Base-by-base conservation (phyloP, 306 rosid genomes). In the Trifolium fragiferum region DNA sequence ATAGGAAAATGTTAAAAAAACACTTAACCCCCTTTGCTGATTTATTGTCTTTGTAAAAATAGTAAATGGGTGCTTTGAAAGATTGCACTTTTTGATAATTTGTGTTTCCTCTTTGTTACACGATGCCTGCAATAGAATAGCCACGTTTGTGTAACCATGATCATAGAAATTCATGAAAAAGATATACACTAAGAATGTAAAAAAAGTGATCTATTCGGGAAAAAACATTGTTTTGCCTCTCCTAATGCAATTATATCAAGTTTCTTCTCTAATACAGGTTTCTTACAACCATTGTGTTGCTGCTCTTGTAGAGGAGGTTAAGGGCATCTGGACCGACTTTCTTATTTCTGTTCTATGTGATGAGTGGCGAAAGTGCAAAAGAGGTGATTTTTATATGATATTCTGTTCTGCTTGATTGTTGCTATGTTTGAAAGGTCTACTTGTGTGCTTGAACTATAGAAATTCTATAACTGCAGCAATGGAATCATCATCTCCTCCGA, bases 341-440 rank as follows among this genome's bases (percentile, higher is more conserved):
- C 89, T 94, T 71, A 68, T 88, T 68, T 73, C 89, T 32, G 66
- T 89, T 77, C 90, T 94, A 41, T 79, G 63, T 73, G 91, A 91
- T 51, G 96, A 94, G 81, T 94, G 98, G 97, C 86, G 82, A 78
- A 85, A 70, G 81, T 94, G 98, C 87, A 94, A 94, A 86, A 82
- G 89, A 88, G 97, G 98, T 94, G 86, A 66, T 51, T 73, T 58
- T 63, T 71, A 57, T 75, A 25, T 80, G 11, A 11, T 82, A 25
- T 54, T 23, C 21, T 68, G 66, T 63, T 63, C 43, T 62, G 16
- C 19, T 59, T 76, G 49, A 23, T 68, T 66, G 15, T 82, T 81
- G 5, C 10, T 64, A 51, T 68, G 78, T 71, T 47, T 27, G 60
- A 65, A 49, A 33, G 65, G 72, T 37, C 40, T 71, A 67, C 37